phyloP scores from a whole-genome alignment of 805 yeast genomes.

The Schwanniomyces polymorphus region DNA sequence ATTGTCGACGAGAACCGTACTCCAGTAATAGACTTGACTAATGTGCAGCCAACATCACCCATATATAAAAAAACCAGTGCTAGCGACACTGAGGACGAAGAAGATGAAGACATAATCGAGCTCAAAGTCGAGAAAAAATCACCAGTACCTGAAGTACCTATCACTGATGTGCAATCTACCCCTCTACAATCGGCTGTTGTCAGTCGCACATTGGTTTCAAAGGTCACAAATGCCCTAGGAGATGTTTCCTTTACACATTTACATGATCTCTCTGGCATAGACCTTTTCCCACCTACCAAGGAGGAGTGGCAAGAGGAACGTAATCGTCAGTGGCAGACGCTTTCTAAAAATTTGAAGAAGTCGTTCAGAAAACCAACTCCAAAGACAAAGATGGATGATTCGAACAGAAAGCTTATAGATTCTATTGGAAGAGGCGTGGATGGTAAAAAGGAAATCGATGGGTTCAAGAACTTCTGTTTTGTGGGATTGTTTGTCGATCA shows the following conservation, averaged over 20 bases:
- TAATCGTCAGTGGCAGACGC: conserved; percentile 57
- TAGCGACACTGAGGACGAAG: conserved; percentile 13
- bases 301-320: conserved; percentile 73
- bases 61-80: conserved; percentile 13
- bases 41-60: conserved; percentile 25
- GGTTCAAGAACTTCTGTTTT: conserved; percentile 65
- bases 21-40: conserved; percentile 33
- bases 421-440: conserved; percentile 81
- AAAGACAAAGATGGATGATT: conserved; percentile 55
- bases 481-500: conserved; percentile 67
- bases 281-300: conserved; percentile 46
- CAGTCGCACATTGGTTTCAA: conserved; percentile 23
- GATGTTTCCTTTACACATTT: conserved; percentile 29
- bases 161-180: not conserved
- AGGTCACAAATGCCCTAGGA: conserved; percentile 17
- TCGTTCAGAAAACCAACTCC: conserved; percentile 76
- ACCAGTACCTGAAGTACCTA: not conserved
- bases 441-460: conserved; percentile 65
- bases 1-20: conserved; percentile 30
- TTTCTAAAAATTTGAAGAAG: conserved; percentile 61
- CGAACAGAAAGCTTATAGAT: conserved; percentile 59
- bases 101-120: conserved; percentile 7
- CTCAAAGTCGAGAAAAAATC: conserved; percentile 1
- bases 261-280: conserved; percentile 22
- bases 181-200: conserved; percentile 7